Base-by-base conservation (phyloP, 345 rosid species). In the Gossypium anomalum region DNA sequence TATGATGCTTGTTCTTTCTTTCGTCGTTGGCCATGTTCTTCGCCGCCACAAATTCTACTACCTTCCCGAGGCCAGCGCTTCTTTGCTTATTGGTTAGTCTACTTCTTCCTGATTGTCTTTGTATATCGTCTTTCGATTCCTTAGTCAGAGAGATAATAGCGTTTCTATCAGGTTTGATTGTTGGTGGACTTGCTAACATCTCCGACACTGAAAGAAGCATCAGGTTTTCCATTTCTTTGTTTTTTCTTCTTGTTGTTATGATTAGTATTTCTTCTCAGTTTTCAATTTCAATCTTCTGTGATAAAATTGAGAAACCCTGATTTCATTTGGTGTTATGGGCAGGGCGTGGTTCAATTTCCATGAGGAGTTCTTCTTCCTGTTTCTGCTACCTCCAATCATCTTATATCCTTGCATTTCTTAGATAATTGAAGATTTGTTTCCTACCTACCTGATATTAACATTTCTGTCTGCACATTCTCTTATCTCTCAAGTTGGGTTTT, bases 1-100 rank as follows among this genome's bases (percentile, higher is more conserved):
- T 87, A 93, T 95, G 99, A 95, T 93, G 97, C 99, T 95, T 41
- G 99, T 95, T 62, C 98, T 93, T 79, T 95, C 98, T 74, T 95
- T 95, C 81, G 97, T 95, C 48, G 91, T 95, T 17, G 98, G 99
- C 10, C 97, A 91, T 70, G 98, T 95, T 63, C 99, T 95, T 48
- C 97, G 98, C 71, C 99, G 99, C 76, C 98, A 88, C 78, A 89
- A 86, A 82, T 88, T 95, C 87, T 91, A 95, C 84, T 95, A 93
- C 75, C 92, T 95, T 9, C 98, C 99, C 3, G 98, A 95, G 82
- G 98, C 99, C 84, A 90, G 97, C 82, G 97, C 94, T 86, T 95
- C 99, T 61, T 95, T 95, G 83, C 93, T 95, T 73, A 95, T 95
- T 61, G 98, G 97, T 95, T 23, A 59, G 63, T 56, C 27, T 75